Evolutionary conservation across 805 yeast genomes (phyloP), one percentile per base, ranked within the genome.

Genomic region (Saccharomycopsis babjevae): DNA sequence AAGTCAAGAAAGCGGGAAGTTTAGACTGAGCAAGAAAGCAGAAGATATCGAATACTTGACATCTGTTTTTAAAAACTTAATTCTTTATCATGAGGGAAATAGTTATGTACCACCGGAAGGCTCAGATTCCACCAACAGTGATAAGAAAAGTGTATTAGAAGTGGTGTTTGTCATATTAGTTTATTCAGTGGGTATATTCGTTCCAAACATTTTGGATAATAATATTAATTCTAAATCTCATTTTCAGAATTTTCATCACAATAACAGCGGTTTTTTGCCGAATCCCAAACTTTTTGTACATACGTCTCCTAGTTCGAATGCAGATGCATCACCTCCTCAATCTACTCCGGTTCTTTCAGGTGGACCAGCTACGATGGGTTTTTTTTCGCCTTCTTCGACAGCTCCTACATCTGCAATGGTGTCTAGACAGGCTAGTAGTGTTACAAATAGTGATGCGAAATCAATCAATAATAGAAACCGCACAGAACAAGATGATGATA

Each of bases 111-210:
- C 46, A 40, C 18, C 52, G 13, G 57, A 50, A 7, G 59, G 32
- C 1, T 13, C 46, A 22, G 20, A 50, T 42, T 38, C 50, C 16
- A 55, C 22, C 20, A 39, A 32, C 22, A 59, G 54, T 4, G 16
- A 13, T 30, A 25, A 58, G n/a, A 56, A 36, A n/a, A 40, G 34
- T 6, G 28, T 50, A 28, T 25, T 56, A 36, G 54, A 40, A 46
- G 56, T 50, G 5, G 62, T 57, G 4, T 59, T 62, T 40, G 46
- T 18, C 3, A 46, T 59, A 16, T 57, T 62, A 20, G 54, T 62
- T 3, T 62, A 56, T 54, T 18, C 59, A 11, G 64, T 62, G 15
- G 64, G 64, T n/a, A 57, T 58, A 7, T 28, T 62, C n/a, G 57
- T 62, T 5, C 62, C 64, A 1, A 32, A 46, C 28, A 46, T 56